Evolutionary conservation across 495 filamentous ascomycete genomes (phyloP), one percentile per base, ranked within the genome.

Genomic region (Tuber calosporum): DNA sequence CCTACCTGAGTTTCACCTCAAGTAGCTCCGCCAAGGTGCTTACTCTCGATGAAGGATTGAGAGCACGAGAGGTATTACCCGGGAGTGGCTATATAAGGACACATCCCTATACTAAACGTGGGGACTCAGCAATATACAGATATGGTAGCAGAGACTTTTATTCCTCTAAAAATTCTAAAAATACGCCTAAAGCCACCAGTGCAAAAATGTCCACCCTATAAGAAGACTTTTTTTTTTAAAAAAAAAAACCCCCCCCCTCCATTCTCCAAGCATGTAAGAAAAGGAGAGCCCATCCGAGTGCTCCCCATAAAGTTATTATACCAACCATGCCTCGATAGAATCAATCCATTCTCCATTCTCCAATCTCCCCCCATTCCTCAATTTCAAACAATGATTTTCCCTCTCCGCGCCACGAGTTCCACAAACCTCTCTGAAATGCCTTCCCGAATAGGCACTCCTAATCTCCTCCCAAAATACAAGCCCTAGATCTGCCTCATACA

Each of bases 401-500:
- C 19, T 4, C 26, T 4, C 26, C 19, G 5, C 8, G 4, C 19
- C 37, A 53, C 19, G 1, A 15, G 17, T n/a, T 4, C 48, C 17
- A 22, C 69, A 34, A 62, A 67, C 13, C 34, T 22, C n/a, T 48
- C 45, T 8, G 38, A 20, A n/a, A 77, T 66, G 17, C 75, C 75
- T 30, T 77, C 58, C 67, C 69, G 22, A n/a, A 77, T 41, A 13
- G 36, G 45, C n/a, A 80, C 26, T 1, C 76, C 71, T 41, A 80
- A n/a, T 66, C 72, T 79, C n/a, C 38, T 79, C 13, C 62, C 40
- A 3, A 17, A 83, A 73, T 37, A 81, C 68, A 48, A 83, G 72
- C 1, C 82, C 81, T 7, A 83, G 72, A 72, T 83, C 79, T 38
- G 79, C 81, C 66, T 72, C 71, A 15, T 80, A 37, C 71, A 83